Evolutionary conservation across 805 yeast species (phyloP), one percentile per base, ranked within the genome.

Genomic region (Cyberlindnera mrakii): DNA sequence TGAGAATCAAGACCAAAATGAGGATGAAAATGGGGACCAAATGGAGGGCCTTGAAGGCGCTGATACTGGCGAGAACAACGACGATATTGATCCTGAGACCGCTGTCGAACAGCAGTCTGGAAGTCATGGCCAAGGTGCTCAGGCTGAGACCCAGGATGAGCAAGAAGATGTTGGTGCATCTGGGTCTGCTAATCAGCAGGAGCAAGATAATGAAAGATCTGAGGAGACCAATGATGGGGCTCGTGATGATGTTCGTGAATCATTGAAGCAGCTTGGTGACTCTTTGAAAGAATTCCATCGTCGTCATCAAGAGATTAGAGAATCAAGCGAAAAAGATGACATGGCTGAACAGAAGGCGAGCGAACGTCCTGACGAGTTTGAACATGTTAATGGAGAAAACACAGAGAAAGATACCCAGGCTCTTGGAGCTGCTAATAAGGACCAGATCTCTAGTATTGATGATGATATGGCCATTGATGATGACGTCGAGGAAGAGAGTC

Each of bases 241-340:
- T 16, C 68, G 87, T 42, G 82, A 83, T 41, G 74, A 74, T 53
- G 88, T 86, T 33, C 74, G 75, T 44, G 89, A 88, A 54, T 79
- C 95, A 0, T 69, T 91, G 64, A 85, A 85, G 60, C 89, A 89
- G 59, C 72, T 93, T 13, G 98, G 99, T 41, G 97, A 90, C 63
- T 78, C 96, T 1, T 60, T 90, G 66, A 86, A 91, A 54, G 96
- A 90, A 58, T 91, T 85, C 66, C 95, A 91, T 59, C 84, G 87
- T 59, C 83, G 96, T 54, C 80, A 85, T 49, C 88, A 86, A 60
- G 96, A 89, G 53, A 91, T 93, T 47, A 72, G 81, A 51, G 90
- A 86, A 50, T 78, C 85, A 9, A 64, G 74, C 3, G 65, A 68
- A 30, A 65, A 65, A 20, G 77, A 75, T 40, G 78, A 78, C 33